Percentiles rank a stretch among this genome's conserved stretches.
phyloP scores from a whole-genome alignment of 352 stramenopile genomes.

The Pythium dissotocum region DNA sequence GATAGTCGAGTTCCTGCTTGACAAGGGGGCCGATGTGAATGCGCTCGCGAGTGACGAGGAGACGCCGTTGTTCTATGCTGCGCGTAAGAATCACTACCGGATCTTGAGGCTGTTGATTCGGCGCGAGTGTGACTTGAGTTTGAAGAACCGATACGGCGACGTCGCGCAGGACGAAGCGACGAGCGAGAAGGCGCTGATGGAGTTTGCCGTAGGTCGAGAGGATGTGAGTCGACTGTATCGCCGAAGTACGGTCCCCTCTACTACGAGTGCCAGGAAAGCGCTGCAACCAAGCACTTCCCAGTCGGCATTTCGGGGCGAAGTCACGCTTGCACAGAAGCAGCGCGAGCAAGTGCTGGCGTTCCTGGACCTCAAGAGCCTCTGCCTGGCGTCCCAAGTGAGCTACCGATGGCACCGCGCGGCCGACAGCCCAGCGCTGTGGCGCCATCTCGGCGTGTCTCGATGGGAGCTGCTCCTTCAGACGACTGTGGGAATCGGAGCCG shows the following conservation, averaged over 20 bases:
- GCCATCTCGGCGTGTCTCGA: conserved; percentile 59
- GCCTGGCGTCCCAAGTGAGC: conserved; percentile 53
- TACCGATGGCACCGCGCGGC: conserved; percentile 77
- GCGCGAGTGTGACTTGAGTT: conserved; percentile 55
- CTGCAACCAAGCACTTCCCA: conserved; percentile 17
- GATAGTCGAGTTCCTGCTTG: conserved; percentile 62
- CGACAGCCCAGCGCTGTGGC: conserved; percentile 64
- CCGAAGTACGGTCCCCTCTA: neutral
- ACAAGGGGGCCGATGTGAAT: conserved; percentile 59
- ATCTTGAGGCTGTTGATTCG: conserved; percentile 62
- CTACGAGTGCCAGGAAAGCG: neutral
- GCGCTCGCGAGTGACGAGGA: conserved; percentile 52
- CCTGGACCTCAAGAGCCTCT: conserved; percentile 65
- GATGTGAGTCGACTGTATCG: conserved; percentile 40
- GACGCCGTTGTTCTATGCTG: conserved; percentile 74
- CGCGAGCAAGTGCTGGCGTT: conserved; percentile 64
- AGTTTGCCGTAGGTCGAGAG: conserved; percentile 57
- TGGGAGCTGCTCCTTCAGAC: conserved; percentile 66
- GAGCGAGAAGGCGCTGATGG: conserved; percentile 48
- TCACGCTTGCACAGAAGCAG: conserved; percentile 44
- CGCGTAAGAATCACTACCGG: conserved; percentile 63
- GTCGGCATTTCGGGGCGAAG: conserved; percentile 14
- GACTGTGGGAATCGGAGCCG: conserved; percentile 51
- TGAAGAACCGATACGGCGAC: conserved; percentile 68
- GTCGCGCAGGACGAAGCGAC: conserved; percentile 63